Evolutionary conservation across 441 rosid species (phyloP).

Genomic region (Populus hybrid): DNA sequence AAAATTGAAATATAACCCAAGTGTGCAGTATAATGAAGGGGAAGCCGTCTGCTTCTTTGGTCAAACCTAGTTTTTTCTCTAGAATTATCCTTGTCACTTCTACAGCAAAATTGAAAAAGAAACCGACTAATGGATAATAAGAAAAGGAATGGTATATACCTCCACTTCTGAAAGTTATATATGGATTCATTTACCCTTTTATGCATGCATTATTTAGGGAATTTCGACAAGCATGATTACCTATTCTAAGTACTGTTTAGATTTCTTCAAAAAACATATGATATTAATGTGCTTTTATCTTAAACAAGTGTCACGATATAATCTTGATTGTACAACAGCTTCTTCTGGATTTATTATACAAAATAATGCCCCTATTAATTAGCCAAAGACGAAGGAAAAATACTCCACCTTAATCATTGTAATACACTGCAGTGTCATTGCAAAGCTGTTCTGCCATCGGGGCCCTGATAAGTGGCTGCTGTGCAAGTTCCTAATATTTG

Average conservation of each 20-base stretch:
- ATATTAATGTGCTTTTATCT: too few species aligned
- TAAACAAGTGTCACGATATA: too few species aligned
- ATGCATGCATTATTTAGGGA: too few species aligned
- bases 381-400: neutral
- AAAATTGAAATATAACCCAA: neutral
- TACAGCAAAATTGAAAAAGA: neutral
- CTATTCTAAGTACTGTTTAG: too few species aligned
- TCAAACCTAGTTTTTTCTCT: neutral
- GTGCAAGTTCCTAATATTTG: neutral
- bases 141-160: too few species aligned
- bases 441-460: constrained; percentile 23
- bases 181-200: too few species aligned
- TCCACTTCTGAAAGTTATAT: too few species aligned
- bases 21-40: constrained; percentile 26
- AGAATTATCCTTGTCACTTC: neutral
- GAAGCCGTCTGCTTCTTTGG: constrained; percentile 20
- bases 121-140: neutral
- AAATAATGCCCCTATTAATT: too few species aligned
- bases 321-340: too few species aligned
- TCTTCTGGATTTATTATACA: too few species aligned
- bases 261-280: too few species aligned
- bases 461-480: constrained; percentile 11
- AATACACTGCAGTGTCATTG: constrained; percentile 25
- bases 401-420: neutral
- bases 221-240: too few species aligned